phyloP scores from a whole-genome alignment of 2,329 filamentous ascomycete genomes.

The Aspergillus calidoustus region DNA sequence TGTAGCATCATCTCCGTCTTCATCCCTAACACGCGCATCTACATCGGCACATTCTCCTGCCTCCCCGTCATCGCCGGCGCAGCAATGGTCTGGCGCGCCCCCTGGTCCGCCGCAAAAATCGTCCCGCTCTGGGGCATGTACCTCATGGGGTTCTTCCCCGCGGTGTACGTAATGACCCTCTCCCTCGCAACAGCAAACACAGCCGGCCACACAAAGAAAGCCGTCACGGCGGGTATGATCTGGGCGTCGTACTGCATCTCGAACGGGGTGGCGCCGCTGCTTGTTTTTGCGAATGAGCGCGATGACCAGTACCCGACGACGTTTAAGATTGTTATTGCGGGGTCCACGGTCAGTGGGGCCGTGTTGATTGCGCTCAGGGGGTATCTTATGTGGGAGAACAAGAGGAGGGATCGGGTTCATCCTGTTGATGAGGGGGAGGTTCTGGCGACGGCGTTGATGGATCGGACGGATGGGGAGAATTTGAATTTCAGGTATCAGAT shows the following conservation, averaged over 20 bases:
- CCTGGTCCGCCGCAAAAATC: not conserved
- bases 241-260: not conserved
- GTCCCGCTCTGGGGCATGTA: not conserved
- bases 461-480: constrained; percentile 3
- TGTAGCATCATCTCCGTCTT: not conserved
- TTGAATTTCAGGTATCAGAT: constrained; percentile 1
- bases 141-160: not conserved
- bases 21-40: not conserved
- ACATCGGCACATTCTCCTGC: not conserved
- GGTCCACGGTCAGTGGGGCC: not conserved
- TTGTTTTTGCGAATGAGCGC: not conserved
- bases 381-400: not conserved
- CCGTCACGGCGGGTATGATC: not conserved
- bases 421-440: not conserved
- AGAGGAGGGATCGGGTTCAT: not conserved
- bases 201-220: constrained; percentile 8
- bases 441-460: not conserved
- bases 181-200: constrained; percentile 4
- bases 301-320: not conserved
- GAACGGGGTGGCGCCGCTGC: not conserved
- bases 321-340: not conserved
- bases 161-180: not conserved
- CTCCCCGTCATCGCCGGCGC: not conserved
- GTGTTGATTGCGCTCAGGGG: not conserved
- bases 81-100: not conserved